Conservation (phyloP, 1,284 basidiomycete genomes). For the Austropuccinia psidii region DNA sequence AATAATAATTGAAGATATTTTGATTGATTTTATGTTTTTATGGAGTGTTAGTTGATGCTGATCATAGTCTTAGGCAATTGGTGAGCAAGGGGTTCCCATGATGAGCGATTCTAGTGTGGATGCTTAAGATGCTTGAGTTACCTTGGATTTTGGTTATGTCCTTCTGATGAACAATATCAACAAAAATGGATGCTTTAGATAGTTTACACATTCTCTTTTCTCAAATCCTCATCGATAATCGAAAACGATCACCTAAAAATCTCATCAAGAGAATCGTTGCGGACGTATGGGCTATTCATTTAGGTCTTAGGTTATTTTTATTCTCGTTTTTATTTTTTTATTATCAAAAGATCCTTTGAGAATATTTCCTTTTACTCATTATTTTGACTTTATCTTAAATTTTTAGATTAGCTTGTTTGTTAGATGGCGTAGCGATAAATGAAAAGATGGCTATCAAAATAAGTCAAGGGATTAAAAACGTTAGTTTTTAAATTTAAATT, state of each 20-base stretch:
- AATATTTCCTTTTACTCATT: background rate
- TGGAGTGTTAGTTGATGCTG: no score
- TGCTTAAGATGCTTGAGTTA: no score
- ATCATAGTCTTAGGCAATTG: no score
- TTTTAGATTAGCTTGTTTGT: constrained; percentile 7
- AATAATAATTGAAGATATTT: no score
- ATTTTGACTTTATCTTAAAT: no score
- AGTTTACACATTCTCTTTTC: background rate
- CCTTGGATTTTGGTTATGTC: no score
- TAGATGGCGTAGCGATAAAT: constrained; percentile 2
- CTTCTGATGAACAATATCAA: no score
- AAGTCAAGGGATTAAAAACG: background rate
- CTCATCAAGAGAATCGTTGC: background rate
- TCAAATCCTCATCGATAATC: background rate
- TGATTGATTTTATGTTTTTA: no score
- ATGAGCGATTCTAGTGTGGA: no score
- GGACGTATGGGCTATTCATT: constrained; percentile 2
- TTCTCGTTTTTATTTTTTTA: background rate
- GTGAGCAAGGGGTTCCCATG: no score
- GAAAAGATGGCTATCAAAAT: constrained; percentile 1
- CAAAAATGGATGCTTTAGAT: background rate
- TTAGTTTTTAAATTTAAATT: background rate
- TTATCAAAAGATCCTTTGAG: background rate
- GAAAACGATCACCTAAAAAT: background rate
- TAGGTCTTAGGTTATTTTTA: background rate